Base-by-base conservation (phyloP, 306 rosid species). In the Vigna radiata region DNA sequence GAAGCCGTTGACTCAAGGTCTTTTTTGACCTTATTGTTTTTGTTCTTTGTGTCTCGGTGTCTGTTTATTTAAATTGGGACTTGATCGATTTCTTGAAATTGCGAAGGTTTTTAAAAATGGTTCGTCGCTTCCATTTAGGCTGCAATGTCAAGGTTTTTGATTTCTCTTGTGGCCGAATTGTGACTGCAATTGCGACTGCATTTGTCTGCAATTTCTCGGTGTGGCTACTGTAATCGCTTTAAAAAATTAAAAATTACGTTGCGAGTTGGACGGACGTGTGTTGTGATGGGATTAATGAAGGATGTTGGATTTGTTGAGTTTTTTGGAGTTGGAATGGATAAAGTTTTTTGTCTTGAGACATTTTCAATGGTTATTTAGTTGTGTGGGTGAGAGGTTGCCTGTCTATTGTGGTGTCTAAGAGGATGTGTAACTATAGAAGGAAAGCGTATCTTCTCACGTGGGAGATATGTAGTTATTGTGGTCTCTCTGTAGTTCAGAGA, bases 1-100 rank as follows among this genome's bases (percentile, higher is more conserved):
- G 99, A 92, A 87, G 94, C 94, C 5, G 88, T 84, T 1, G 97
- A 92, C 73, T 65, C 91, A 23, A 92, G 97, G 99, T 95, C 75
- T n/a, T 14, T 7, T 47, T 39, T 63, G n/a, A 1, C 10, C 33
- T 12, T 41, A 5, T 43, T 10, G 27, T 29, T 31, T 41, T 46
- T 50, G 23, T 8, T 7, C 37, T 4, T 47, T 56, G 29, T 8
- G 16, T 8, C 8, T 49, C 25, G n/a, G 33, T 39, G 9, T 46
- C 23, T 54, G 6, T 52, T 43, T 77, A 16, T 25, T 14, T 36
- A 7, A n/a, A 54, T 29, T 37, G 23, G 17, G 44, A 50, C 71
- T 69, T 23, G 9, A 56, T 77, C 55, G 13, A 66, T 81, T 68
- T 73, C 54, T 13, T 62, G 54, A 49, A 54, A 8, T 19, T 3